Base-by-base conservation (phyloP, 148 eudicot genomes). In the Chenopodium quinoa region DNA sequence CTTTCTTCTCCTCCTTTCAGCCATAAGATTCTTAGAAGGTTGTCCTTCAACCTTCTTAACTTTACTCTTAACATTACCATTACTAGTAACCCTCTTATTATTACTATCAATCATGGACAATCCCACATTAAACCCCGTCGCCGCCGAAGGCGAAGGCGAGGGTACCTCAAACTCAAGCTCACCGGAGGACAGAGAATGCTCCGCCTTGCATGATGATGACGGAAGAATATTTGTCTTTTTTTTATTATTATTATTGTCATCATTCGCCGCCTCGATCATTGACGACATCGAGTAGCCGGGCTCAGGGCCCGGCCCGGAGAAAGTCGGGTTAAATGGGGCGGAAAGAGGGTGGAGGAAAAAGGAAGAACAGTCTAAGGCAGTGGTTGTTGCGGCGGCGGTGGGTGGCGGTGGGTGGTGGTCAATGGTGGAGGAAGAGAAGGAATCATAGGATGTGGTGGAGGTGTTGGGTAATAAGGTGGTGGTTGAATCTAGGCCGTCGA, bases 21-120 rank as follows among this genome's bases (percentile, higher is more conserved):
- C 97, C 97, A 93, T 91, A 3, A 93, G 87, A 75, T 93, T 93
- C 89, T 93, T 93, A 1, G 97, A 90, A 13, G 94, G 97, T 81
- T 88, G 94, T 0, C 97, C 94, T 37, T 84, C 90, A 1, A 87
- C 65, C 78, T 79, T 92, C 85, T 86, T 88, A 37, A 50, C 81
- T 65, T 88, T 90, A 63, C 77, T 83, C 25, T 1, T 37, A 56
- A 19, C 62, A 56, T 17, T 56, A 56, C 62, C 62, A 71, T 20
- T 72, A 31, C 48, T 22, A 62, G 0, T 56, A 46, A 7, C 86
- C 34, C 50, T 84, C n/a, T 83, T 40, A 34, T 4, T 34, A 34
- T 34, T 4, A 34, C 40, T 34, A 40, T 40, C 44, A 40, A 40
- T 85, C 58, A 82, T 52, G 71, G 86, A 78, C 71, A 84, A 84